Conservation (phyloP, 257 asterid species). For the Knoxia roxburghii region DNA sequence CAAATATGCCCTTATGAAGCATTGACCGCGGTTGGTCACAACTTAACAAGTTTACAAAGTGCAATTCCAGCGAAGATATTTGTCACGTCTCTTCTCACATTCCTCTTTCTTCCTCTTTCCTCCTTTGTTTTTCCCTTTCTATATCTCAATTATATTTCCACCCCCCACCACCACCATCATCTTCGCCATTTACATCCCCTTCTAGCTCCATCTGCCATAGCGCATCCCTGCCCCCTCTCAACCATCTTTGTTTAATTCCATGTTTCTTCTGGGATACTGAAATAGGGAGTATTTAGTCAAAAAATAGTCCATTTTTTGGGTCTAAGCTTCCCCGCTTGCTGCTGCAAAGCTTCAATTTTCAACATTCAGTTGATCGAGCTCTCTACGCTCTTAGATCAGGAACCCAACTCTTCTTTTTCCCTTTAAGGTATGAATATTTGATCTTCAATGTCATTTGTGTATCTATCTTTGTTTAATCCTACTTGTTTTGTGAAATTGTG, state of each 20-base stretch:
- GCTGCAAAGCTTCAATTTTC: neutral
- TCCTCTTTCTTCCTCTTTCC: neutral
- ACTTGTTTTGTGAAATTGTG: neutral
- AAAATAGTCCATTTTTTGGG: neutral
- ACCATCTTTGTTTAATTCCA: neutral
- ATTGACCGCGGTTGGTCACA: neutral
- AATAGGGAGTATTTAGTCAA: neutral
- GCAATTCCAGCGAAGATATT: constrained; percentile 11
- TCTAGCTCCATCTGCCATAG: constrained; percentile 5
- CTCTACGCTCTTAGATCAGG: constrained; percentile 12
- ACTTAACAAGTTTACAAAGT: neutral
- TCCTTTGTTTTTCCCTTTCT: neutral
- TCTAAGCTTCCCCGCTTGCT: constrained; percentile 1
- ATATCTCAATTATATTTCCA: neutral
- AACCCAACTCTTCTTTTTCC: neutral
- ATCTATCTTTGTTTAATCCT: neutral
- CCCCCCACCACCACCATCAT: neutral
- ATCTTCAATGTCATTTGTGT: neutral
- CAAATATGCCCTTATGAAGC: neutral
- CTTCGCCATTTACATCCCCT: constrained; percentile 10
- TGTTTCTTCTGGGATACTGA: constrained; percentile 2
- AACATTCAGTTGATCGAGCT: neutral
- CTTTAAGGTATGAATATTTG: constrained; percentile 7
- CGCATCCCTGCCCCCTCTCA: neutral
- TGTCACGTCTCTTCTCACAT: neutral